Percentiles rank a stretch among this genome's conserved stretches.
Evolutionary conservation across 139 green algal genomes (phyloP).

Genomic region (Coelastrella sp.): DNA sequence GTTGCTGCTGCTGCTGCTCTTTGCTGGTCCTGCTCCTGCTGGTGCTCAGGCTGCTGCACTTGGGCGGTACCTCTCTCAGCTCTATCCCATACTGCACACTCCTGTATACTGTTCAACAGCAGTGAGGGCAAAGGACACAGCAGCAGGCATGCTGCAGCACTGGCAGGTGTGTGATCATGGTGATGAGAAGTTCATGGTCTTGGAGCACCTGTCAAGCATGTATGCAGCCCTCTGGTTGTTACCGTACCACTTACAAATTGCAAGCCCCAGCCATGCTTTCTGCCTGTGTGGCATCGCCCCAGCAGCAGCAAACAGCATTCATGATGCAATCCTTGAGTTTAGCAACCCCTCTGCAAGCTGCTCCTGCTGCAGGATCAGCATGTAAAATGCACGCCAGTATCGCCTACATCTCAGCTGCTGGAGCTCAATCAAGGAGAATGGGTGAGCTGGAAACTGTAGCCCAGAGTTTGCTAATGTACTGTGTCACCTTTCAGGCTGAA

Average conservation of each 20-base stretch:
- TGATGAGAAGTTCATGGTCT: neutral
- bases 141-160: conserved; percentile 35
- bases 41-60: conserved; percentile 31
- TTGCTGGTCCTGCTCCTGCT: too few species aligned
- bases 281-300: neutral
- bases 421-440: conserved; percentile 48
- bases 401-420: conserved; percentile 33
- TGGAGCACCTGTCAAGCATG: too few species aligned
- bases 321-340: neutral
- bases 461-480: neutral
- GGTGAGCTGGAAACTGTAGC: conserved; percentile 13
- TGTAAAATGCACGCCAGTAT: neutral
- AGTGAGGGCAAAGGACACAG: conserved; percentile 30
- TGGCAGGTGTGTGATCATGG: neutral
- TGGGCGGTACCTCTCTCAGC: neutral
- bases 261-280: neutral
- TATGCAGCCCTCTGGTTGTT: too few species aligned
- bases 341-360: neutral
- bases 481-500: too few species aligned
- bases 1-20: neutral
- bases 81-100: neutral
- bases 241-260: too few species aligned
- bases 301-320: too few species aligned
- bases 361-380: neutral
- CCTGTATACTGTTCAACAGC: conserved; percentile 31